These are phyloP conservation scores for Teratosphaeria zuluensis DNA, from an alignment of 2,329 filamentous ascomycete genomes.

Conservation along the genomic window DNA sequence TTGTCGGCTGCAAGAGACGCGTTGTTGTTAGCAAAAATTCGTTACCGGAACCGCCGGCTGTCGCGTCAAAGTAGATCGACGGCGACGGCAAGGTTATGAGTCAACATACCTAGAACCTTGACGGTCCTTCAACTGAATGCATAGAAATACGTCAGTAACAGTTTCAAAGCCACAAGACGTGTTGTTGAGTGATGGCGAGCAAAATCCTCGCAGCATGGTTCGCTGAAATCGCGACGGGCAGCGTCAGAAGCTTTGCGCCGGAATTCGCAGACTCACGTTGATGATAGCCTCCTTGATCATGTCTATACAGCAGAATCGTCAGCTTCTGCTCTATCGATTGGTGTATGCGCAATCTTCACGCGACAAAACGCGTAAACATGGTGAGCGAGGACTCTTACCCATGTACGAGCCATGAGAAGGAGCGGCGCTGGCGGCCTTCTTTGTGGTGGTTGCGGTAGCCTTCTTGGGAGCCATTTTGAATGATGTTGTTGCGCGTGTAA, in stretches of 20 bases:
- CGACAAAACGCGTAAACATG: not conserved
- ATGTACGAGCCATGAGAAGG: slow-evolving; percentile 55
- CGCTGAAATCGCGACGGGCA: slow-evolving; percentile 7
- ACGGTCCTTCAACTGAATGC: slow-evolving; percentile 56
- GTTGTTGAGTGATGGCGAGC: not conserved
- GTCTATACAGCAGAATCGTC: slow-evolving; percentile 49
- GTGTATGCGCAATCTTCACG: not conserved
- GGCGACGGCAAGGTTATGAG: slow-evolving; percentile 17
- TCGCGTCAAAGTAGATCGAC: slow-evolving; percentile 7
- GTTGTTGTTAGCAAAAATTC: slow-evolving; percentile 16
- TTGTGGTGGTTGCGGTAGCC: slow-evolving; percentile 39
- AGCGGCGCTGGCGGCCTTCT: slow-evolving; percentile 46
- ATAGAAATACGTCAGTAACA: slow-evolving; percentile 40
- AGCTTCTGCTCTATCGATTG: slow-evolving; percentile 28
- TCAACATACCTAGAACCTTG: slow-evolving; percentile 57
- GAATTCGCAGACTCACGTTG: slow-evolving; percentile 52
- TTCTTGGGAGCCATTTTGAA: slow-evolving; percentile 58
- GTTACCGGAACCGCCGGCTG: not conserved
- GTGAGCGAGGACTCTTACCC: slow-evolving; percentile 39
- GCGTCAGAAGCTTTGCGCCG: slow-evolving; percentile 33
- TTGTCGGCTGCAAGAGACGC: slow-evolving; percentile 46
- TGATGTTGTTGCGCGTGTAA: not conserved
- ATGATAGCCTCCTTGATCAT: slow-evolving; percentile 66
- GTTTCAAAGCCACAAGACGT: slow-evolving; percentile 7
- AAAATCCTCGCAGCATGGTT: slow-evolving; percentile 13